Evolutionary conservation across 2,329 filamentous ascomycete species (phyloP).

Genomic region (Aureobasidium leucospermi): DNA sequence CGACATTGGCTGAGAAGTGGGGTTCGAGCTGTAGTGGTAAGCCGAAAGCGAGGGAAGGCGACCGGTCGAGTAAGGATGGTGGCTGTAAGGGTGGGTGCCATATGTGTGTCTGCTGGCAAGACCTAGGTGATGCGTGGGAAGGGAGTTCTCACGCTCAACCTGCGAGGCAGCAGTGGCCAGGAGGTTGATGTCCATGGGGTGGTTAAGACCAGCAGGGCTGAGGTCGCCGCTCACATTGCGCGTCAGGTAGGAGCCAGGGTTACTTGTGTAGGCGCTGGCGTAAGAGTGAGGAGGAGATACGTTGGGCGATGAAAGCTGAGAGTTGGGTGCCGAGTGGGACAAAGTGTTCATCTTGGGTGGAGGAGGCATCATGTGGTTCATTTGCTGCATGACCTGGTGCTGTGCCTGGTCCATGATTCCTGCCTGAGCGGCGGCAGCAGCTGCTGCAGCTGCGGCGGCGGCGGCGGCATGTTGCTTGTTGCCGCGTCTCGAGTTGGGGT

Average conservation of each 20-base stretch:
- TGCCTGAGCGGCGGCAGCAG: constrained; percentile 37
- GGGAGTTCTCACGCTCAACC: constrained; percentile 55
- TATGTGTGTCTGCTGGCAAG: constrained; percentile 23
- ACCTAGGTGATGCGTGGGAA: constrained; percentile 33
- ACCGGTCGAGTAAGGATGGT: constrained; percentile 46
- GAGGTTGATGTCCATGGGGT: constrained; percentile 58
- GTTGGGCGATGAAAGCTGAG: constrained; percentile 84
- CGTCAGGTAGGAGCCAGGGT: constrained; percentile 50
- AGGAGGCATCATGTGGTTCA: constrained; percentile 82
- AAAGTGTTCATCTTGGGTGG: constrained; percentile 63
- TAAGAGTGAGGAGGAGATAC: constrained; percentile 91
- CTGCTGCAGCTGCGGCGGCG: constrained; percentile 49
- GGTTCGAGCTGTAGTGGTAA: constrained; percentile 53
- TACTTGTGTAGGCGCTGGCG: constrained; percentile 49
- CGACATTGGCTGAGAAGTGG: constrained; percentile 69
- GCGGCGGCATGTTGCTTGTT: constrained; percentile 69
- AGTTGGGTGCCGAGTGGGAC: constrained; percentile 81
- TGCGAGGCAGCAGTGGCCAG: constrained; percentile 62
- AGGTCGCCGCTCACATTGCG: constrained; percentile 44
- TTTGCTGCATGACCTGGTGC: constrained; percentile 39
- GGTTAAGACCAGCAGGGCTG: constrained; percentile 42
- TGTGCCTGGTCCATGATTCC: constrained; percentile 43
- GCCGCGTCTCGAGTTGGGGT: constrained; percentile 88
- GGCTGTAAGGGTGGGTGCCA: constrained; percentile 31
- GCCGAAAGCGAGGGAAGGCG: constrained; percentile 70